Evolutionary conservation across 1,139 yeast species (phyloP), one percentile per base, ranked within the genome.

Genomic region (Scheffersomyces illinoinensis): DNA sequence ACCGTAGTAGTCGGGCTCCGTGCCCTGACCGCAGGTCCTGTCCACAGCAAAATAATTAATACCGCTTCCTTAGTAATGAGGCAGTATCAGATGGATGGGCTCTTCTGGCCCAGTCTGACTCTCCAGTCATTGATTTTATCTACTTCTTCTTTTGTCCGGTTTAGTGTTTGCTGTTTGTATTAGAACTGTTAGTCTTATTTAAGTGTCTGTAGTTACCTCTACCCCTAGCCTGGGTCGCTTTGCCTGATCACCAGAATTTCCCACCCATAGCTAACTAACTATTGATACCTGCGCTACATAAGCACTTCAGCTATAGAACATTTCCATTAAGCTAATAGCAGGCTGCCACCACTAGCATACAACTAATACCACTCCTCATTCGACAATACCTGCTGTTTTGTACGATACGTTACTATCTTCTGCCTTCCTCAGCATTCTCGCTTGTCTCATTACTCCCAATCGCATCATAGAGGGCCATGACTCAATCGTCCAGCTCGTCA

Each of bases 401-500:
- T 33, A 4, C 43, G 17, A 33, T 2, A 14, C 14, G 2, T 12
- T 17, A 4, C 43, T 33, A 14, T 33, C 43, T 33, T 10, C 43
- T 33, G 17, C 43, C 43, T 10, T 10, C 43, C 10, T 14, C 33
- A 24, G 10, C 10, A 12, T 17, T 10, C 43, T 14, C 17, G 4
- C 4, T 8, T 33, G 2, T 33, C 43, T 33, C 43, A 24, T 24
- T 24, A 24, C 12, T 33, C 17, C 43, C 43, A 10, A 12, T 14
- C 43, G 43, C 43, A 33, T 33, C 4, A 33, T 33, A 33, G 33
- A 24, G 10, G 17, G 14, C 43, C 43, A 33, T 33, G 43, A 33
- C 43, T 33, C 53, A 57, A 48, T 52, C 58, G 47, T 24, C 55
- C 52, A 52, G 57, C 47, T 58, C 60, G n/a, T 50, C 52, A 20